Conservation (phyloP, 768 basidiomycete species). For the Agaricus blazei region DNA sequence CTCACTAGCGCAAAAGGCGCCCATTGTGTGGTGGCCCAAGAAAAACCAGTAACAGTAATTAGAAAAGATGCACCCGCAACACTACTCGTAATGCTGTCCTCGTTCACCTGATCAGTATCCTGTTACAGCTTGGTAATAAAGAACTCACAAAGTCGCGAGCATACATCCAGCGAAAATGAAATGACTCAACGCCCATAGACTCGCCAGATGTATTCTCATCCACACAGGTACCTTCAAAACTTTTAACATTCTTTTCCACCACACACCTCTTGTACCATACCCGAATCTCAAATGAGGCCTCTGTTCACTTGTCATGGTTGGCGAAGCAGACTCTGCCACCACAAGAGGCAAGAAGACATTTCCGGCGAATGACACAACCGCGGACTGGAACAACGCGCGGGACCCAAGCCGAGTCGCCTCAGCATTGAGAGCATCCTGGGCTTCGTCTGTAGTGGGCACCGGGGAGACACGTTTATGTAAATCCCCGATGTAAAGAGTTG, state of each 20-base stretch:
- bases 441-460: constrained; percentile 17
- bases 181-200: constrained; percentile 77
- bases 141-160: constrained; percentile 76
- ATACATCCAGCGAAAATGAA: constrained; percentile 71
- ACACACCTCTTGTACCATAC: constrained; percentile 2
- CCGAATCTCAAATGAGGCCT: not conserved
- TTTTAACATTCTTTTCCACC: constrained; percentile 18
- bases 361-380: constrained; percentile 60
- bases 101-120: not conserved
- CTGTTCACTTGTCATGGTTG: not conserved
- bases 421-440: constrained; percentile 37
- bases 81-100: constrained; percentile 59
- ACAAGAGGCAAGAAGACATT: constrained; percentile 73
- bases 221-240: constrained; percentile 29
- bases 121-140: not conserved
- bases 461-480: constrained; percentile 58
- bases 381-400: constrained; percentile 74
- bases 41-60: constrained; percentile 77
- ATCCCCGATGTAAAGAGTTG: constrained; percentile 83
- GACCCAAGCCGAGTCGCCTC: constrained; percentile 83
- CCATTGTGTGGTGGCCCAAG: constrained; percentile 94
- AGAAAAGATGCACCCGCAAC: constrained; percentile 71
- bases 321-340: constrained; percentile 29
- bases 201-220: constrained; percentile 57
- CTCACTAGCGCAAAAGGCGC: constrained; percentile 85